Conservation (phyloP, 768 basidiomycete species). For the Kwoniella sp. region DNA sequence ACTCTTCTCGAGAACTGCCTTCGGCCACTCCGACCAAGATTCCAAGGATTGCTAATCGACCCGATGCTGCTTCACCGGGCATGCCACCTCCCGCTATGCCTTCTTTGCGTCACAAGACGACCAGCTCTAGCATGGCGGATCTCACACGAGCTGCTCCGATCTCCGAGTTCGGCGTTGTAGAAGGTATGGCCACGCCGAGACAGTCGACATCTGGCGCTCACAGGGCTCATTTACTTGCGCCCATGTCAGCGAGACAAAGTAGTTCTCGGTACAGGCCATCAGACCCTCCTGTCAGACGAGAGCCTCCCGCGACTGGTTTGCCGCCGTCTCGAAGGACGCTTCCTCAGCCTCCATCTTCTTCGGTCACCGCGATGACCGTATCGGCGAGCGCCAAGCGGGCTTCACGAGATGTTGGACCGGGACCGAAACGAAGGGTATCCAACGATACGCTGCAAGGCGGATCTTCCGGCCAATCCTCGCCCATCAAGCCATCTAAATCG, state of each 20-base stretch:
- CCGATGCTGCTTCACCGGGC: constrained; percentile 26
- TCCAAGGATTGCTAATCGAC: constrained; percentile 52
- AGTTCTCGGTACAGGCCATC: constrained; percentile 18
- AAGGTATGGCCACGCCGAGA: constrained; percentile 16
- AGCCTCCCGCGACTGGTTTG: constrained; percentile 14
- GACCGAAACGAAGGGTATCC: constrained; percentile 10
- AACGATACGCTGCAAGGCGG: constrained; percentile 29
- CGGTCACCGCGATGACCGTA: constrained; percentile 38
- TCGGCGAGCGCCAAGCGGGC: constrained; percentile 45
- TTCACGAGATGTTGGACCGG: constrained; percentile 36
- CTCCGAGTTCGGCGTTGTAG: constrained; percentile 43
- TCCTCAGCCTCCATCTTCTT: constrained; percentile 39
- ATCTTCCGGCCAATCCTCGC: constrained; percentile 20
- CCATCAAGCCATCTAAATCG: constrained; percentile 46
- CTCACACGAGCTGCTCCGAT: constrained; percentile 28
- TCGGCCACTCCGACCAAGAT: constrained; percentile 56
- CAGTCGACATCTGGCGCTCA: constrained; percentile 37
- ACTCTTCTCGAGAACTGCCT: constrained; percentile 29
- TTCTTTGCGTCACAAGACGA: constrained; percentile 62
- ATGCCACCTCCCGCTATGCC: constrained; percentile 43
- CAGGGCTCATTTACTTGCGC: constrained; percentile 43
- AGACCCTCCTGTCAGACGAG: constrained; percentile 26
- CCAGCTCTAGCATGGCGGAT: constrained; percentile 34
- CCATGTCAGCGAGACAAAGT: constrained; percentile 45
- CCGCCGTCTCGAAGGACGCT: constrained; percentile 42